These are phyloP conservation scores for Prorocentrum cordatum DNA, from an alignment of 169 alveolate genomes.

Conservation along the genomic window DNA sequence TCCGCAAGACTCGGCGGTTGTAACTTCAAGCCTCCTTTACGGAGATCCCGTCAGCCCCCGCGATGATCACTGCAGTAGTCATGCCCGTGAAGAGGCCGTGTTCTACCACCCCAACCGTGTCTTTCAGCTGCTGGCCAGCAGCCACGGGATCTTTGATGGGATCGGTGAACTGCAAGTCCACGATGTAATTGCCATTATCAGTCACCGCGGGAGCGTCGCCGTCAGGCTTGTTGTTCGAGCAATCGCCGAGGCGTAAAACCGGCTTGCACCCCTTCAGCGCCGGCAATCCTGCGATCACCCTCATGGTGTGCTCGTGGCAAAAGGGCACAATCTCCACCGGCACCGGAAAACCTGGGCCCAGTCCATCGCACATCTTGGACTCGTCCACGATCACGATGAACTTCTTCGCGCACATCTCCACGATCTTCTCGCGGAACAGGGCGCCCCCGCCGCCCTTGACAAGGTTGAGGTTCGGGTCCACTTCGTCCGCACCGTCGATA, in stretches of 20 bases:
- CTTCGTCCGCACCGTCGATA: slow-evolving; percentile 65
- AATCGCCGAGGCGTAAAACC: slow-evolving; percentile 35
- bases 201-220: slow-evolving; percentile 64
- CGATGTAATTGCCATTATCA: slow-evolving; percentile 62
- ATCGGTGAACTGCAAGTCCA: slow-evolving; percentile 18
- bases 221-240: slow-evolving; percentile 54
- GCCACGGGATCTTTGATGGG: slow-evolving; percentile 37
- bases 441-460: slow-evolving; percentile 44
- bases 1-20: too few species aligned
- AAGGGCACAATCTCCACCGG: slow-evolving; percentile 43
- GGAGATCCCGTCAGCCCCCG: slow-evolving; percentile 48
- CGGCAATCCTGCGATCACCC: slow-evolving; percentile 43
- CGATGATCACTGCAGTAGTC: background rate
- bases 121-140: slow-evolving; percentile 53
- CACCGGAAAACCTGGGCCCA: slow-evolving; percentile 25
- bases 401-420: slow-evolving; percentile 67
- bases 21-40: too few species aligned
- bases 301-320: slow-evolving; percentile 69
- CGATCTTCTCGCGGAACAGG: slow-evolving; percentile 51
- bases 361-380: slow-evolving; percentile 48
- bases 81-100: slow-evolving; percentile 55
- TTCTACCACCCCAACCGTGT: slow-evolving; percentile 46
- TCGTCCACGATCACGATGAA: slow-evolving; percentile 43
- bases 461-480: slow-evolving; percentile 45
- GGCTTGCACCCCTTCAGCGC: slow-evolving; percentile 57